Evolutionary conservation across 148 eudicot species (phyloP).

Genomic region (Bassia scoparia): DNA sequence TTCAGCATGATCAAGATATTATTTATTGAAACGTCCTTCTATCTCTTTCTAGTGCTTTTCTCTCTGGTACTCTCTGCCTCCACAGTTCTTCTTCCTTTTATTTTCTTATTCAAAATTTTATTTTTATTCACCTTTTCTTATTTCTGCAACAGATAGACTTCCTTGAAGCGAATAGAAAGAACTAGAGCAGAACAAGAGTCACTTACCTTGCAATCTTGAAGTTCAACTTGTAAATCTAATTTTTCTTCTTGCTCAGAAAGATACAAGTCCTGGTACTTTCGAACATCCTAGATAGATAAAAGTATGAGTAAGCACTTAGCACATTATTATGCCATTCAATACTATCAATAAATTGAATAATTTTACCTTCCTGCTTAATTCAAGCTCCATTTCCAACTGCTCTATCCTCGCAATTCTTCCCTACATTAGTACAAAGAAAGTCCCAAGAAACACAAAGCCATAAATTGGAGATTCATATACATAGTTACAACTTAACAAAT

Average conservation of each 20-base stretch:
- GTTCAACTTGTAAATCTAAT: constrained; percentile 51
- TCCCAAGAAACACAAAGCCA: not conserved
- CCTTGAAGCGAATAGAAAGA: not conserved
- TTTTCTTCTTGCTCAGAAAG: constrained; percentile 69
- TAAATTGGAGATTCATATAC: too few species aligned
- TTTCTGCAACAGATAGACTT: not conserved
- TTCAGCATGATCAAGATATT: too few species aligned
- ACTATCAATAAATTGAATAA: constrained; percentile 3
- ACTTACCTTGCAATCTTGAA: constrained; percentile 68
- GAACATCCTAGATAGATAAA: constrained; percentile 48
- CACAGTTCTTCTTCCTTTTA: too few species aligned
- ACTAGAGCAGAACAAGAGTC: not conserved
- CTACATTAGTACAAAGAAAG: constrained; percentile 30
- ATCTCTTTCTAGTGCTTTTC: too few species aligned
- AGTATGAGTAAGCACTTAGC: not conserved
- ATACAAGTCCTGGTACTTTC: constrained; percentile 57
- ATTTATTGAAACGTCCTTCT: too few species aligned
- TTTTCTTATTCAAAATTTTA: too few species aligned
- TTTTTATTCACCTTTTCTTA: too few species aligned
- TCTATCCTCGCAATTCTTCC: constrained; percentile 68
- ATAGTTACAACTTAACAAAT: too few species aligned
- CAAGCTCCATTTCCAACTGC: constrained; percentile 69
- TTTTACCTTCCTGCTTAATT: constrained; percentile 51
- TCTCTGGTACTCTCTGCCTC: too few species aligned
- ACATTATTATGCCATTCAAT: not conserved